A percentile compares a stretch with the other conserved stretches of the same genome.
Conservation (phyloP, 177 flowering plant species). For the Telopea speciosissima region DNA sequence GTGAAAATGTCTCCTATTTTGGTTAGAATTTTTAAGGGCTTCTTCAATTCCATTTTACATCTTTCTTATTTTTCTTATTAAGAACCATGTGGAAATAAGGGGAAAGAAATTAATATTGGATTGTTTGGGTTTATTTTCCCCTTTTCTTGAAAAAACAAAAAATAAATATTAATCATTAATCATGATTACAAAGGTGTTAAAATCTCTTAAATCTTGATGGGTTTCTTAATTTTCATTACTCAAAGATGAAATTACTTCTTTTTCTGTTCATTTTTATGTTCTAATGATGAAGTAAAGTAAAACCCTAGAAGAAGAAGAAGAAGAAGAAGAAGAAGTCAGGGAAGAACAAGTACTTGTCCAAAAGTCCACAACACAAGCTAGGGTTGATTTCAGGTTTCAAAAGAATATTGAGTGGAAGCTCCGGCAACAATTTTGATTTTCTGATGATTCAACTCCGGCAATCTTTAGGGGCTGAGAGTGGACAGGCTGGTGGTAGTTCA, state of each 20-base stretch:
- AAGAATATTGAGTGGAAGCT: neutral
- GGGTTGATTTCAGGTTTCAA: neutral
- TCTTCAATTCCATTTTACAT: constrained; percentile 4
- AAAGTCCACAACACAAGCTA: no score
- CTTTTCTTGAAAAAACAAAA: neutral
- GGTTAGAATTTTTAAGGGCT: constrained; percentile 19
- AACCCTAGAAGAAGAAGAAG: constrained; percentile 2
- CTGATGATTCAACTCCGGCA: neutral
- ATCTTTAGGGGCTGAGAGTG: neutral
- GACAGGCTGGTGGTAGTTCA: constrained; percentile 1
- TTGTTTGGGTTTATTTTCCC: neutral
- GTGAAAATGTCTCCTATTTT: constrained; percentile 55
- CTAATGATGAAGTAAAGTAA: neutral
- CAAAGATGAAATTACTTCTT: no score
- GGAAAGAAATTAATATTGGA: neutral
- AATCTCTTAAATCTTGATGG: neutral
- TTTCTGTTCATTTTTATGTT: neutral
- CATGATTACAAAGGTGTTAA: neutral
- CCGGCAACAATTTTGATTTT: constrained; percentile 1
- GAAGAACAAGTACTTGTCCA: no score
- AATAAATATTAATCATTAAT: neutral
- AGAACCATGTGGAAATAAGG: constrained; percentile 5
- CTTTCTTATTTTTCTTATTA: neutral
- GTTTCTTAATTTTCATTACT: neutral
- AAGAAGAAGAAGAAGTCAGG: neutral